phyloP scores from a whole-genome alignment of 176 grass and related monocot genomes.

The Oryza brachyantha region DNA sequence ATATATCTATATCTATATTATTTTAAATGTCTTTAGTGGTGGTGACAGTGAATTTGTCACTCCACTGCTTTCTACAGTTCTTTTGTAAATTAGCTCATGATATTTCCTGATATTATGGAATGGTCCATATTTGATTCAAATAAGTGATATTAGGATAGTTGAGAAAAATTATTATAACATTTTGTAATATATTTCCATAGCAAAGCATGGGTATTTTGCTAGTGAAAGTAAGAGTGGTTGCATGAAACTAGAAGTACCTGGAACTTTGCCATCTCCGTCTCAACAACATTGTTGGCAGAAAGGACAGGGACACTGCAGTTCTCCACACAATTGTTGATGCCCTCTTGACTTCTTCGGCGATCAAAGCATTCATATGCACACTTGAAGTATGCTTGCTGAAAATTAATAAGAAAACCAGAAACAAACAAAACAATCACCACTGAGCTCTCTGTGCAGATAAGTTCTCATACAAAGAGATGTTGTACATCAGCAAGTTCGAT shows the following conservation, averaged over 20 bases:
- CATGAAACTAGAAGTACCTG: slow-evolving; percentile 56
- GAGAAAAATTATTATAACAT: too few species aligned
- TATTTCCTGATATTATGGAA: too few species aligned
- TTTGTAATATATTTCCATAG: too few species aligned
- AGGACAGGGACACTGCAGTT: slow-evolving; percentile 79
- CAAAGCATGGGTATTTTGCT: too few species aligned
- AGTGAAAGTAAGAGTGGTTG: background rate
- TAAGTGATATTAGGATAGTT: too few species aligned
- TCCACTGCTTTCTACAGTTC: too few species aligned
- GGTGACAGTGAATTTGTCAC: too few species aligned
- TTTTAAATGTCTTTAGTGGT: too few species aligned
- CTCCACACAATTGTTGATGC: slow-evolving; percentile 82
- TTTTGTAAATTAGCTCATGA: too few species aligned
- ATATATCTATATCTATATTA: too few species aligned
- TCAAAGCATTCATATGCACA: slow-evolving; percentile 96
- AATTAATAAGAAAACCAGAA: slow-evolving; percentile 29
- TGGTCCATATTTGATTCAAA: too few species aligned
- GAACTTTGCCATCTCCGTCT: slow-evolving; percentile 92
- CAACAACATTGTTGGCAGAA: slow-evolving; percentile 72
- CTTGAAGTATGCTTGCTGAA: slow-evolving; percentile 95
- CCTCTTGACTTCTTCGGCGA: slow-evolving; percentile 62
- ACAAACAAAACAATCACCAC: background rate
- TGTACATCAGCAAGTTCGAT: background rate
- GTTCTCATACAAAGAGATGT: background rate
- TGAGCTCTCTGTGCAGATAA: background rate